Conservation (phyloP, 768 basidiomycete genomes). For the Leucocoprinus leucothites region DNA sequence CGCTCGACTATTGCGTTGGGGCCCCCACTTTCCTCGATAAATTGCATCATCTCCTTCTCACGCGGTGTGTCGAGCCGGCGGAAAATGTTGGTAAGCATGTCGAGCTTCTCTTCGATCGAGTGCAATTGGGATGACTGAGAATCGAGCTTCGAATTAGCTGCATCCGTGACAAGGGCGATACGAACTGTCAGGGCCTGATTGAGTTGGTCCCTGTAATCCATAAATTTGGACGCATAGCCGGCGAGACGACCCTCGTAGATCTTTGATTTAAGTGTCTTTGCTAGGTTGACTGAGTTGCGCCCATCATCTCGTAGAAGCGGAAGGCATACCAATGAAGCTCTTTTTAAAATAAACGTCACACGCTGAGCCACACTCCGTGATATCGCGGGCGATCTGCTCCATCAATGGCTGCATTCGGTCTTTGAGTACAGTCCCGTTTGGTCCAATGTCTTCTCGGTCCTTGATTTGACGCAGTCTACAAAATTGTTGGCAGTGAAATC, state of each 20-base stretch:
- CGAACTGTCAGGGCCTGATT: conserved; percentile 35
- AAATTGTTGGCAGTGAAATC: neutral
- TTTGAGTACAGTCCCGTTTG: conserved; percentile 29
- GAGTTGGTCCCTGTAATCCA: conserved; percentile 30
- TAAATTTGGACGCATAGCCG: conserved; percentile 29
- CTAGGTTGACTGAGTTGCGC: conserved; percentile 17
- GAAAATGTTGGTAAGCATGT: conserved; percentile 31
- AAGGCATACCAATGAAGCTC: conserved; percentile 31
- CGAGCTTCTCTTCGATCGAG: conserved; percentile 26
- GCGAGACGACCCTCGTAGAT: conserved; percentile 37
- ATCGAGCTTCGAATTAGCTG: conserved; percentile 29
- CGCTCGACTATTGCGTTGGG: conserved; percentile 29
- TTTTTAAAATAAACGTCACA: conserved; percentile 47
- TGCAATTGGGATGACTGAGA: conserved; percentile 16
- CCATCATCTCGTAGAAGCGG: neutral
- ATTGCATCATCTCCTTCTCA: conserved; percentile 33
- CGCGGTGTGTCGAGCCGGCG: conserved; percentile 35
- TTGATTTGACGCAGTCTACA: conserved; percentile 27
- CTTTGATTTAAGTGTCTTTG: conserved; percentile 31
- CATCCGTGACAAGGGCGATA: conserved; percentile 33
- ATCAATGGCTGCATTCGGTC: conserved; percentile 27
- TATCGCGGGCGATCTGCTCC: conserved; percentile 33
- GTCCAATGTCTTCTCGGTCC: conserved; percentile 21
- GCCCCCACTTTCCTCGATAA: conserved; percentile 40
- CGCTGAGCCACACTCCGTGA: conserved; percentile 39